Evolutionary conservation across 169 alveolate genomes (phyloP).

Genomic region (Perkinsus chesapeaki): DNA sequence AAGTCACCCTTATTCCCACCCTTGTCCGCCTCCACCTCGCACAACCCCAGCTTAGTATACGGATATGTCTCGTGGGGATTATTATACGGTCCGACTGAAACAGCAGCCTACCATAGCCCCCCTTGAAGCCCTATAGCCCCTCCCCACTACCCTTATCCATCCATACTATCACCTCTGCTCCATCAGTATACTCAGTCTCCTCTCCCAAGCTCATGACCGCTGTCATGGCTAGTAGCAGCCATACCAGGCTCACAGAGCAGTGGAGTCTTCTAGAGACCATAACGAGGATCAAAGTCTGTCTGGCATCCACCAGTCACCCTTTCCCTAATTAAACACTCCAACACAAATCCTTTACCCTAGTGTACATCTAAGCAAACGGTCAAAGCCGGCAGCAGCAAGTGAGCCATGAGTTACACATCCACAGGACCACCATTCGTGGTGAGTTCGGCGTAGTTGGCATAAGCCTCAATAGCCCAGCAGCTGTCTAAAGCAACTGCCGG

Average conservation of each 20-base stretch:
- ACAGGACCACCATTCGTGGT: no score
- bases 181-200: not conserved
- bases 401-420: no score
- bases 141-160: not conserved
- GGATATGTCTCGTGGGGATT: slow-evolving; percentile 39
- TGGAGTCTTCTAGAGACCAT: no score
- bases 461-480: no score
- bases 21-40: slow-evolving; percentile 11
- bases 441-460: no score
- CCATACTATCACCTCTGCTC: not conserved
- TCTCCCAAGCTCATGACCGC: not conserved
- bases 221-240: not conserved
- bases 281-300: no score
- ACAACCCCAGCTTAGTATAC: slow-evolving; percentile 15
- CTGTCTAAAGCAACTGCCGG: no score
- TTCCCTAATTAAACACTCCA: no score
- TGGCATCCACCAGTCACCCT: no score
- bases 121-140: not conserved
- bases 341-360: no score
- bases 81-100: slow-evolving; percentile 15
- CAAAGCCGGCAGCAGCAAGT: no score
- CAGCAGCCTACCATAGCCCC: not conserved
- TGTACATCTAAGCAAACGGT: no score
- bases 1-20: not conserved
- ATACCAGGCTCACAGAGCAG: not conserved